Base-by-base conservation (phyloP, 2,329 filamentous ascomycete species). In the Endoconidiophora laricicola region DNA sequence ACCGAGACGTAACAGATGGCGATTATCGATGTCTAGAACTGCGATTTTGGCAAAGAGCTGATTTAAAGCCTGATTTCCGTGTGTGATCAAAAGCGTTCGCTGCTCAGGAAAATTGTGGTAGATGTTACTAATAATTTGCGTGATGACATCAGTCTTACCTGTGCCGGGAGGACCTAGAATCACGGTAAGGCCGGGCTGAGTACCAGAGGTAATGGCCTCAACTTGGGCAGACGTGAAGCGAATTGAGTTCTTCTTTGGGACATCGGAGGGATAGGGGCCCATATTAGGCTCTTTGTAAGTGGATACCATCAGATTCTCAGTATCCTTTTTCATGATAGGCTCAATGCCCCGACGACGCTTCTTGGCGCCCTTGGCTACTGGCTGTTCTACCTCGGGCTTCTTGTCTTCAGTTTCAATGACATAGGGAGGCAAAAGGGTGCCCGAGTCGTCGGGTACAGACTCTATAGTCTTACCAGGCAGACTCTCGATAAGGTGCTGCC, bases 81-180 rank as follows among this genome's bases (percentile, higher is more conserved):
- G 91, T 3, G 91, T 91, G 55, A 98, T 79, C 39, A 98, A 76
- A 16, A 98, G 69, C 0, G 91, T 98, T 58, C 86, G 83, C 63
- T 98, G 87, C 55, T 81, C 73, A 6, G 91, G 88, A 62, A 95
- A 98, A 65, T 96, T 94, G 69, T 96, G 90, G 61, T 98, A 98
- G 58, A 98, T 83, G 63, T 96, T 95, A 69, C 86, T 95, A 66
- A 98, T 98, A 62, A 96, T 93, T 64, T 98, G 91, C 3, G 90
- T 95, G 44, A 87, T 88, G 48, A 98, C 91, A 65, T 98, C 91
- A n/a, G 91, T 98, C 69, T 98, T 98, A 55, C 93, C 91, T 5
- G 91, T 98, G 49, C 91, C 91, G 6, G 91, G 91, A 49, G 91
- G 91, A 1, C 91, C 91, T 55, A 98, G 86, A 57, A 98, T 83